These are phyloP conservation scores for Calonectria pseudoreteaudii DNA, from an alignment of 2,329 filamentous ascomycete genomes.

Conservation along the genomic window DNA sequence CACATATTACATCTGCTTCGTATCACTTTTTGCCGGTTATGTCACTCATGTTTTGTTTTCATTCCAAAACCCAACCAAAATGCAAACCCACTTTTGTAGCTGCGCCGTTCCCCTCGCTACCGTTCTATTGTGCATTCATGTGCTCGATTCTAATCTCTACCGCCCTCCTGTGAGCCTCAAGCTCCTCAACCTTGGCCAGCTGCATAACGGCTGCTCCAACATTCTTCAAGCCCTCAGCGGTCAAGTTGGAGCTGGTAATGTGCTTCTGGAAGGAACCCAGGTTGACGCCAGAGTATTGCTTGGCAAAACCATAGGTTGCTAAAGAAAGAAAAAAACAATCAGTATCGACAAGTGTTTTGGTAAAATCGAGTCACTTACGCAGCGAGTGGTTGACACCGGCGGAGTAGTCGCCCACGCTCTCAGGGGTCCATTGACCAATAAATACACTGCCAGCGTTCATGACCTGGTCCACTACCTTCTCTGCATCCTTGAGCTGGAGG, in stretches of 20 bases:
- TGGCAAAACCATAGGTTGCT: slow-evolving; percentile 98
- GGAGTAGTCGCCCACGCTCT: slow-evolving; percentile 97
- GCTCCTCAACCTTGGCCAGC: slow-evolving; percentile 90
- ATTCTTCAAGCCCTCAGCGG: slow-evolving; percentile 84
- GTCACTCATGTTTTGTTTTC: background rate
- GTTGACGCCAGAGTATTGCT: slow-evolving; percentile 98
- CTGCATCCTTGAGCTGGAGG: slow-evolving; percentile 84
- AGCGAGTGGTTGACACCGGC: slow-evolving; percentile 98
- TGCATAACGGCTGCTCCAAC: slow-evolving; percentile 94
- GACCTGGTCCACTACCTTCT: slow-evolving; percentile 79
- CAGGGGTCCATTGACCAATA: slow-evolving; percentile 94
- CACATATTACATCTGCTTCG: background rate
- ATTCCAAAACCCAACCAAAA: slow-evolving; percentile 22
- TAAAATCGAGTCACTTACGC: slow-evolving; percentile 72
- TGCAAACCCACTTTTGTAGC: slow-evolving; percentile 17
- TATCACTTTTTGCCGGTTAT: background rate
- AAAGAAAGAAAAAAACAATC: slow-evolving; percentile 31
- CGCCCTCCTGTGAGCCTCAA: slow-evolving; percentile 92
- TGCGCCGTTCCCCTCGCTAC: slow-evolving; percentile 24
- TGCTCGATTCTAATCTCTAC: slow-evolving; percentile 82
- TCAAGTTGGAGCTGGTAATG: slow-evolving; percentile 94
- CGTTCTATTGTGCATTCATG: slow-evolving; percentile 51
- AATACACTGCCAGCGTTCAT: slow-evolving; percentile 97
- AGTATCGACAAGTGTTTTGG: slow-evolving; percentile 16
- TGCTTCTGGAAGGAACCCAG: slow-evolving; percentile 97